phyloP scores from a whole-genome alignment of 1,284 basidiomycete genomes.

The Ustilago bromivora region DNA sequence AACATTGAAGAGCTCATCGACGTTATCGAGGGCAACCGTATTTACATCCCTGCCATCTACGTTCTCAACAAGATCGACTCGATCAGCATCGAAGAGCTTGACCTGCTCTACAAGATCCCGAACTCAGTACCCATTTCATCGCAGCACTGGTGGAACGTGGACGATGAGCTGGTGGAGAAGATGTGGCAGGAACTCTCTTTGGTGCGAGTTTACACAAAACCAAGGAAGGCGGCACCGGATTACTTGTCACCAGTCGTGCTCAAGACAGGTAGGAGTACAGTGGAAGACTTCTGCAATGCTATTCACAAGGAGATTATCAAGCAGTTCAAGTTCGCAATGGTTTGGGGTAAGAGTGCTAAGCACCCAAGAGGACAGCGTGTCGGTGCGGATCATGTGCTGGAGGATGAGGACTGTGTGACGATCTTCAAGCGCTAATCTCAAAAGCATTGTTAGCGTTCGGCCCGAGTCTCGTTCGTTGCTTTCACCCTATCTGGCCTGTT shows the following conservation, averaged over 20 bases:
- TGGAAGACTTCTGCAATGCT: constrained; percentile 85
- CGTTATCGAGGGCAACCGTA: constrained; percentile 74
- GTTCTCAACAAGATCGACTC: constrained; percentile 80
- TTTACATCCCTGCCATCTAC: constrained; percentile 75
- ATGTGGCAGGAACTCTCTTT: constrained; percentile 69
- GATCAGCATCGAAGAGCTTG: constrained; percentile 96
- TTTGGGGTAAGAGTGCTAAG: constrained; percentile 95
- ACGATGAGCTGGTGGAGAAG: constrained; percentile 89
- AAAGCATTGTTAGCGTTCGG: neutral
- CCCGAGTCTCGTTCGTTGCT: neutral
- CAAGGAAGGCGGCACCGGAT: constrained; percentile 89
- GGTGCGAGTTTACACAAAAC: constrained; percentile 85
- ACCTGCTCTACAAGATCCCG: constrained; percentile 90
- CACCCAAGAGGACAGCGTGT: constrained; percentile 96
- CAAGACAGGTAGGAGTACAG: constrained; percentile 73
- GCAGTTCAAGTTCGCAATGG: constrained; percentile 89
- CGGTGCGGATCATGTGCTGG: constrained; percentile 72
- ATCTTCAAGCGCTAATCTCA: constrained; percentile 55
- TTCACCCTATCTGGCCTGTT: constrained; percentile 7
- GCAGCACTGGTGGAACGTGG: constrained; percentile 93
- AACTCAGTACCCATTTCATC: constrained; percentile 94
- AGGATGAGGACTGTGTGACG: constrained; percentile 62
- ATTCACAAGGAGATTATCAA: constrained; percentile 93
- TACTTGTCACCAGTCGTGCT: constrained; percentile 80
- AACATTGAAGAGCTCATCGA: constrained; percentile 96